phyloP scores from a whole-genome alignment of 345 rosid species.

The Acer saccharum region DNA sequence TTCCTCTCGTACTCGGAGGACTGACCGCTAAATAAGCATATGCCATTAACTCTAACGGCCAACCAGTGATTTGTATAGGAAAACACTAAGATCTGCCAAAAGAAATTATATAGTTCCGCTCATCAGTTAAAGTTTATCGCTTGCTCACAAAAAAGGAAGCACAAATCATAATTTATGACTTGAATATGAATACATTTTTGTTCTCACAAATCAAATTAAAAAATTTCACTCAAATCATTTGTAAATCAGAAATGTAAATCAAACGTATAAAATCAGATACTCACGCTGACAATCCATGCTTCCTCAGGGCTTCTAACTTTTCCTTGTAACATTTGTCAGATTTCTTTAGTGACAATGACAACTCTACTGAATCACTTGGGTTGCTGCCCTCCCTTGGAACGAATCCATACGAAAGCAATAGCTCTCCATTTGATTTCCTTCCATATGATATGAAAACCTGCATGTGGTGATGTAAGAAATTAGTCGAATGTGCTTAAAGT shows the following conservation, averaged over 20 bases:
- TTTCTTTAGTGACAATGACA: slow-evolving; percentile 69
- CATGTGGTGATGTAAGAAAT: slow-evolving; percentile 25
- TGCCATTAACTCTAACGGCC: slow-evolving; percentile 94
- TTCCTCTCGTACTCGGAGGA: slow-evolving; percentile 76
- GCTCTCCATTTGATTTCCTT: slow-evolving; percentile 90
- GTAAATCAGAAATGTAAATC: neutral
- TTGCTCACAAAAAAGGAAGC: neutral
- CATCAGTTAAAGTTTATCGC: slow-evolving; percentile 5
- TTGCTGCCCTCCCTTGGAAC: slow-evolving; percentile 93
- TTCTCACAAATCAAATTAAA: too few species aligned
- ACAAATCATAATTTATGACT: too few species aligned
- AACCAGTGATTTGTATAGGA: slow-evolving; percentile 82
- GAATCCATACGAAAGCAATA: slow-evolving; percentile 86
- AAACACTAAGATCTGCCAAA: slow-evolving; percentile 73
- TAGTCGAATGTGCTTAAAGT: neutral
- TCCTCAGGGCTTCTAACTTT: slow-evolving; percentile 75
- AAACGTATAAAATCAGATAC: slow-evolving; percentile 21
- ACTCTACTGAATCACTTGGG: slow-evolving; percentile 87
- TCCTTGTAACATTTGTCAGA: slow-evolving; percentile 76
- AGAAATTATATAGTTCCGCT: slow-evolving; percentile 4
- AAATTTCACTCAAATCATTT: too few species aligned
- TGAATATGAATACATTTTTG: too few species aligned
- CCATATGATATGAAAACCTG: slow-evolving; percentile 99
- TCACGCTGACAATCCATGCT: slow-evolving; percentile 79
- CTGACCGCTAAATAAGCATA: slow-evolving; percentile 85